Base-by-base conservation (phyloP, 2,329 filamentous ascomycete genomes). In the Neospermospora avenae region DNA sequence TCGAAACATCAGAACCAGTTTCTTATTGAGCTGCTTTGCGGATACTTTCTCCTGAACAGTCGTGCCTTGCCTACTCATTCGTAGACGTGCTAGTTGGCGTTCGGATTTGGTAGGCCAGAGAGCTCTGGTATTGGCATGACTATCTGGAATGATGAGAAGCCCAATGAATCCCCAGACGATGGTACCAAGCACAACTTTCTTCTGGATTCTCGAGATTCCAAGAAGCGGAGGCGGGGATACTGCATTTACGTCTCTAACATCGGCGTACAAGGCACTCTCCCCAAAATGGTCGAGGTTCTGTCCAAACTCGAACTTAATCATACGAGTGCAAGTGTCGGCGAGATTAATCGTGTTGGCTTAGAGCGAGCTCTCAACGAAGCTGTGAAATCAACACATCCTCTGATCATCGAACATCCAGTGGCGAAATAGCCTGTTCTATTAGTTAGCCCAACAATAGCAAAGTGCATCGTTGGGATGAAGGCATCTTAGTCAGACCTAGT, bases 121-220 rank as follows among this genome's bases (percentile, higher is more conserved):
- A 31, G 28, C 28, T 31, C 28, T 31, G 28, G 28, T 31, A 31
- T 31, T 31, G 5, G 28, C 28, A 31, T 5, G 28, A 31, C 28
- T 31, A 31, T 31, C 28, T 6, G 28, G 28, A 10, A 31, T 31
- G 11, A 31, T 10, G 28, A 31, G 28, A 31, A 31, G 28, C 5
- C 28, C 28, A 31, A 31, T 31, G 28, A 31, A 31, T 31, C 28
- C 28, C 28, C 28, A 31, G 5, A 31, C 28, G 28, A 31, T 31
- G 1, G 28, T 31, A 0, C 91, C 91, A 0, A 90, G 91, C 11
- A 96, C 90, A 0, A 96, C 92, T 0, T 95, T 96, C 75, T 76
- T 96, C 41, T 96, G 95, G 71, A 79, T 91, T 46, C 81, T 96
- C n/a, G 91, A 96, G 71, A 86, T 83, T 52, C 91, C 91, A 0